Percentiles rank a stretch among this genome's conserved stretches.
phyloP scores from a whole-genome alignment of 768 basidiomycete species.

The Boletus subparvulus region DNA sequence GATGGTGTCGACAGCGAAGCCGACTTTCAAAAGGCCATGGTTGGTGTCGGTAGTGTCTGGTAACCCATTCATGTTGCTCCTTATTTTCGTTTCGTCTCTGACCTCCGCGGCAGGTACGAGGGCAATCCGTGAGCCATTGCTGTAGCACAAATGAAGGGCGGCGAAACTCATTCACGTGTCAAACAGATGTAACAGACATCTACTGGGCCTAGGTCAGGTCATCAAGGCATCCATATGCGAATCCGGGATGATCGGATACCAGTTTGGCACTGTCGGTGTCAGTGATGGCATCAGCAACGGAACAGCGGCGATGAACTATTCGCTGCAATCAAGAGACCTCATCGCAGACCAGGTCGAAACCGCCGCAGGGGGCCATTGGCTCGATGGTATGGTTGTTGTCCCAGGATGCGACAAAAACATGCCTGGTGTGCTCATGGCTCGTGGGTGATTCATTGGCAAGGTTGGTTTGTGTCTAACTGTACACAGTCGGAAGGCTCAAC shows the following conservation, averaged over 20 bases:
- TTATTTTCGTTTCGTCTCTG: conserved; percentile 7
- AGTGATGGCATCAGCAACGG: conserved; percentile 99
- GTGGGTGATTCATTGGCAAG: conserved; percentile 46
- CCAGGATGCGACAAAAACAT: conserved; percentile 99
- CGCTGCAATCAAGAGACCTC: conserved; percentile 95
- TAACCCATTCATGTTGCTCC: conserved; percentile 39
- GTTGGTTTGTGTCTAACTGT: conserved; percentile 8
- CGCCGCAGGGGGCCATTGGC: conserved; percentile 94
- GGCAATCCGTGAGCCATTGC: conserved; percentile 83
- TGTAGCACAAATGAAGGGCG: not conserved
- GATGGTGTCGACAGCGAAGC: conserved; percentile 78
- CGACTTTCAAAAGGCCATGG: conserved; percentile 96
- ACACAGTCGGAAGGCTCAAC: conserved; percentile 86
- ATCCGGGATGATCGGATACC: conserved; percentile 84
- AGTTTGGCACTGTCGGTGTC: conserved; percentile 96
- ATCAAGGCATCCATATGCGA: conserved; percentile 77
- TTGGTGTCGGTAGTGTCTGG: conserved; percentile 97
- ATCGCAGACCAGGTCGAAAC: conserved; percentile 98
- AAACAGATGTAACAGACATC: conserved; percentile 88
- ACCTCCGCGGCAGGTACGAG: conserved; percentile 73
- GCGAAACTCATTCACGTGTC: not conserved
- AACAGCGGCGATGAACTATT: conserved; percentile 89
- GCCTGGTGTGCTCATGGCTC: conserved; percentile 98
- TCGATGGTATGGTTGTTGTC: conserved; percentile 96
- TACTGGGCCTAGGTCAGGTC: conserved; percentile 84